Conservation (phyloP, 2,329 filamentous ascomycete genomes). For the Aureobasidium vineae region DNA sequence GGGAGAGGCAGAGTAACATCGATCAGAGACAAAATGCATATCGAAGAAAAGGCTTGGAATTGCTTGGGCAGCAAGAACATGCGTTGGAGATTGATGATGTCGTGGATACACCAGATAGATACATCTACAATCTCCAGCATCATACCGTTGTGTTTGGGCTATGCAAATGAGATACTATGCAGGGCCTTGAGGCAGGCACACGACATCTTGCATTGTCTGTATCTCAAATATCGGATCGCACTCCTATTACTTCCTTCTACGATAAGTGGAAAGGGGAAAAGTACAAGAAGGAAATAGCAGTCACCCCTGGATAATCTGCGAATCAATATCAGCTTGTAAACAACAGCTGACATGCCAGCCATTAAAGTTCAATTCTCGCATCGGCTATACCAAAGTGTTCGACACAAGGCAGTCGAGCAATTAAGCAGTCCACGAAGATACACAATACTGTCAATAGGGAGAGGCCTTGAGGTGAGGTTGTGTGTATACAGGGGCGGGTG, state of each 20-base stretch:
- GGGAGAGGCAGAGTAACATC: background rate
- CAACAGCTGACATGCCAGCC: background rate
- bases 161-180: background rate
- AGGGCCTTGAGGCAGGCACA: background rate
- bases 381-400: background rate
- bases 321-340: background rate
- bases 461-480: background rate
- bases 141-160: background rate
- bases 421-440: conserved; percentile 8
- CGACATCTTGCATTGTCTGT: background rate
- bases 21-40: background rate
- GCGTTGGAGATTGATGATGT: conserved; percentile 8
- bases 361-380: conserved; percentile 4
- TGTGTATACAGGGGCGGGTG: background rate
- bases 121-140: background rate
- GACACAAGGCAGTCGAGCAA: background rate
- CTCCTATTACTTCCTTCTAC: background rate
- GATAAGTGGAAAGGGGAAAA: background rate
- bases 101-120: background rate
- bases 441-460: background rate
- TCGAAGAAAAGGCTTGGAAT: background rate
- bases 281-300: background rate
- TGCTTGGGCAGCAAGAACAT: conserved; percentile 8
- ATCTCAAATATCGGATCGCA: too few species aligned
- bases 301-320: background rate